Percentiles rank a stretch among this genome's conserved stretches.
These are phyloP conservation scores for Sporothrix schenckii DNA, from an alignment of 2,329 filamentous ascomycete genomes.

Conservation along the genomic window DNA sequence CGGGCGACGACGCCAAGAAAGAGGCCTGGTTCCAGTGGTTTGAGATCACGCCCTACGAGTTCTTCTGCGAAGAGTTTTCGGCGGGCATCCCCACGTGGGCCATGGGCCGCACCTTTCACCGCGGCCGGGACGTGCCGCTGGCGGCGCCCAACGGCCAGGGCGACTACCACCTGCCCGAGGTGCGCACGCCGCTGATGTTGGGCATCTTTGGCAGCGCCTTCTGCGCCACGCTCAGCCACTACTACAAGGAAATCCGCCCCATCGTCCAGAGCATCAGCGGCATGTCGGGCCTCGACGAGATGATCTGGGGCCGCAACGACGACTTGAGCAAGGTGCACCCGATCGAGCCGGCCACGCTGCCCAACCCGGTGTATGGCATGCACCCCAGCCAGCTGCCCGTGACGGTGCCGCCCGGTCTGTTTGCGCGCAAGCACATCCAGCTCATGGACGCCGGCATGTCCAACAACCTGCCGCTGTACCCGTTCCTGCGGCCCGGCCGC, in stretches of 20 bases:
- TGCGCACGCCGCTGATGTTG: constrained; percentile 80
- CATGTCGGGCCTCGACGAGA: constrained; percentile 74
- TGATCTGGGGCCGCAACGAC: constrained; percentile 80
- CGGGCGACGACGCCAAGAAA: constrained; percentile 52
- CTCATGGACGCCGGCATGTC: constrained; percentile 99
- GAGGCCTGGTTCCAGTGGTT: constrained; percentile 98
- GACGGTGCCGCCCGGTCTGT: constrained; percentile 77
- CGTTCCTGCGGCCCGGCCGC: constrained; percentile 82
- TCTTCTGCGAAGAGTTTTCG: constrained; percentile 89
- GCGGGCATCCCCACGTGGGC: constrained; percentile 96
- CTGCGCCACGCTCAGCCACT: constrained; percentile 92
- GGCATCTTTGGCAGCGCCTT: constrained; percentile 98
- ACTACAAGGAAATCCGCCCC: constrained; percentile 91
- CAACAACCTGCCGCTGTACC: constrained; percentile 96
- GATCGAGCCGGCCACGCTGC: constrained; percentile 86
- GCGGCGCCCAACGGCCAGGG: constrained; percentile 48
- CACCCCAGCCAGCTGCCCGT: constrained; percentile 68
- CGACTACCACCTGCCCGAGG: constrained; percentile 71
- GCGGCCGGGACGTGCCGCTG: constrained; percentile 66
- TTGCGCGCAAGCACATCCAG: constrained; percentile 70
- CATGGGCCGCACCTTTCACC: constrained; percentile 78
- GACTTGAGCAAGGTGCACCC: constrained; percentile 91
- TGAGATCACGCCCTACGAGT: constrained; percentile 90
- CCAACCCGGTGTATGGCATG: constrained; percentile 87
- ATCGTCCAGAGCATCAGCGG: constrained; percentile 74